Evolutionary conservation across 345 rosid species (phyloP), one percentile per base, ranked within the genome.

Genomic region (Tarenaya hassleriana): DNA sequence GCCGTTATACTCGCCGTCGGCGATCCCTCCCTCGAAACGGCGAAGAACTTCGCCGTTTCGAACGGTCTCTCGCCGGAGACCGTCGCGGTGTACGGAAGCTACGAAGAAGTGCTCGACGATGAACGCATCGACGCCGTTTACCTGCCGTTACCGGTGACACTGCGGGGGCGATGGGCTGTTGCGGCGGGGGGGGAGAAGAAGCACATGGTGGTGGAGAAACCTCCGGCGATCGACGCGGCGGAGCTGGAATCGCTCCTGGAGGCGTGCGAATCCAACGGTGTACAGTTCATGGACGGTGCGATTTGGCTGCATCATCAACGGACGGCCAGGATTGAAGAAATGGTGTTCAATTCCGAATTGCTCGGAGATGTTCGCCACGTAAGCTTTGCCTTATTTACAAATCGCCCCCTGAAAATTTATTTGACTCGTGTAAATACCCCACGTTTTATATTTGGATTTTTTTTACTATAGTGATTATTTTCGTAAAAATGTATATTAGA

Each of bases 281-380:
- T 81, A 0, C 86, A 80, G 74, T 81, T 81, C 63, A 83, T 86
- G 95, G 95, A 86, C 53, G 81, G 86, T 13, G 57, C 83, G 34
- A 69, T 79, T 65, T 86, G 88, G 95, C 39, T 83, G 68, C 88
- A 86, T 61, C 84, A 81, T 55, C 83, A 84, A 7, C 68, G 92
- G 57, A 80, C 92, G 53, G 52, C 13, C 17, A 72, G 63, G 61
- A 74, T 86, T 59, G 55, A 62, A 71, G 79, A 79, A 45, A 34
- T 55, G 41, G 50, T 83, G 43, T 66, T 74, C 34, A 71, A 74
- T 73, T 71, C 75, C 43, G 69, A 73, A 52, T 62, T 61, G 45
- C 38, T 81, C 2, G 83, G 88, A 45, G 58, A 58, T 6, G 56
- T 61, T 58, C 60, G 70, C 64, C 70, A 66, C 56, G 70, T 66